These are phyloP conservation scores for Hypomontagnella submonticulosa DNA, from an alignment of 495 filamentous ascomycete genomes.

Conservation along the genomic window DNA sequence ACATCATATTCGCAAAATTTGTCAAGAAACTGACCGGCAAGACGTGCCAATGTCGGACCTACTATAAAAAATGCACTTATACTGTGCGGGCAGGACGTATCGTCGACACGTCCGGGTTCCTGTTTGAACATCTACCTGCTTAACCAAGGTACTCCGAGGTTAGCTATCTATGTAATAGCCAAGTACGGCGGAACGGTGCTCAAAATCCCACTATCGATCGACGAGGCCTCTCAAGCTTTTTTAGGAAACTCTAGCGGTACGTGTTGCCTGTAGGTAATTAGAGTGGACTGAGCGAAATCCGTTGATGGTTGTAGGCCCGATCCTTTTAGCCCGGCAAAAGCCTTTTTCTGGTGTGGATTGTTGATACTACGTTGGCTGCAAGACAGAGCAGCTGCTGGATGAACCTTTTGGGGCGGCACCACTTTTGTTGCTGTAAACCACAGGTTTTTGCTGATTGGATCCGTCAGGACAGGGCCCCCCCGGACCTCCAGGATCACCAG, in stretches of 20 bases:
- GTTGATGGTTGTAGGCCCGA: slow-evolving; percentile 37
- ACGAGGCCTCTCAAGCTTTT: slow-evolving; percentile 31
- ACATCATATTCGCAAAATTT: slow-evolving; percentile 23
- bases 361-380: slow-evolving; percentile 42
- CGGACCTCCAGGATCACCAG: slow-evolving; percentile 26
- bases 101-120: slow-evolving; percentile 14
- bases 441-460: slow-evolving; percentile 37
- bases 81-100: slow-evolving; percentile 21
- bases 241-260: slow-evolving; percentile 17
- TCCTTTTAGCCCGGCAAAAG: slow-evolving; percentile 41
- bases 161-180: slow-evolving; percentile 13
- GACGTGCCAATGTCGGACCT: slow-evolving; percentile 18
- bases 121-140: slow-evolving; percentile 9
- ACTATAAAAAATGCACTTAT: slow-evolving; percentile 18
- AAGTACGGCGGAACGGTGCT: slow-evolving; percentile 26
- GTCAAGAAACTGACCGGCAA: slow-evolving; percentile 20
- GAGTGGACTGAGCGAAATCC: slow-evolving; percentile 25
- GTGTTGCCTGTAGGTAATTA: slow-evolving; percentile 17
- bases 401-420: slow-evolving; percentile 35
- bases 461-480: slow-evolving; percentile 29
- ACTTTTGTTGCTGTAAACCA: slow-evolving; percentile 31
- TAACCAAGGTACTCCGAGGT: not conserved
- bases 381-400: slow-evolving; percentile 29
- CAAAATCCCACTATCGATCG: slow-evolving; percentile 39
- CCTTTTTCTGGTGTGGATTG: slow-evolving; percentile 30